phyloP scores from a whole-genome alignment of 2,329 filamentous ascomycete genomes.

The Trichoderma koningii region DNA sequence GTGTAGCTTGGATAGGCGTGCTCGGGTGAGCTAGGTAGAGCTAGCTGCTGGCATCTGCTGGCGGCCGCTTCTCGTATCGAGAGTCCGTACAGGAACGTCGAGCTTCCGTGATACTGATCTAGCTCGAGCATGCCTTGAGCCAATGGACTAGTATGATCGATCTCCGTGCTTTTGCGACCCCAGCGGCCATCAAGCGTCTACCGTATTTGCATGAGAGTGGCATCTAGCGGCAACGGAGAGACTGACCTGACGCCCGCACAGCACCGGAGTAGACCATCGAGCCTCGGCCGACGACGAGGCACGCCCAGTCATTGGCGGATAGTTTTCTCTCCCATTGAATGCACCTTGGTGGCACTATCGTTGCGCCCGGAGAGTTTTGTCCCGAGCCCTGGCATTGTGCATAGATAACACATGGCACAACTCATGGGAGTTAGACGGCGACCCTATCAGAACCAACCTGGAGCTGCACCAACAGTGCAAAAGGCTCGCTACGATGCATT shows the following conservation, averaged over 20 bases:
- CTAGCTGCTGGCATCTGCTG: neutral
- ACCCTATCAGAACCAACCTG: constrained; percentile 11
- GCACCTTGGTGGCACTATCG: neutral
- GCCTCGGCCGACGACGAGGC: neutral
- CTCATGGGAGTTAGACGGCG: constrained; percentile 19
- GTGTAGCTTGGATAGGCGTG: no score
- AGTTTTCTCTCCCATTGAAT: neutral
- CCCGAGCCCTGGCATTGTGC: neutral
- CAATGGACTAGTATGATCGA: neutral
- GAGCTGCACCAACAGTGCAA: constrained; percentile 19
- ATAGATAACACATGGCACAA: constrained; percentile 10
- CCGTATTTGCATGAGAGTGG: neutral
- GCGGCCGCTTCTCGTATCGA: neutral
- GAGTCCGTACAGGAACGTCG: neutral
- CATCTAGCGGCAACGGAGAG: neutral
- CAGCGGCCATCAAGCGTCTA: neutral
- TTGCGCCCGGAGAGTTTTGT: constrained; percentile 8
- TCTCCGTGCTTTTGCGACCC: neutral
- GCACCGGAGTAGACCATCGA: neutral
- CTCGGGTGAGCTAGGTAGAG: neutral
- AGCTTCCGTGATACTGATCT: neutral
- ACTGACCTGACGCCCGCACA: neutral
- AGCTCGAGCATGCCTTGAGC: neutral
- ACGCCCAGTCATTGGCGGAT: neutral
- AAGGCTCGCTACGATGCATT: neutral